These are phyloP conservation scores for Helminthosporium solani DNA, from an alignment of 2,329 filamentous ascomycete species.

Conservation along the genomic window DNA sequence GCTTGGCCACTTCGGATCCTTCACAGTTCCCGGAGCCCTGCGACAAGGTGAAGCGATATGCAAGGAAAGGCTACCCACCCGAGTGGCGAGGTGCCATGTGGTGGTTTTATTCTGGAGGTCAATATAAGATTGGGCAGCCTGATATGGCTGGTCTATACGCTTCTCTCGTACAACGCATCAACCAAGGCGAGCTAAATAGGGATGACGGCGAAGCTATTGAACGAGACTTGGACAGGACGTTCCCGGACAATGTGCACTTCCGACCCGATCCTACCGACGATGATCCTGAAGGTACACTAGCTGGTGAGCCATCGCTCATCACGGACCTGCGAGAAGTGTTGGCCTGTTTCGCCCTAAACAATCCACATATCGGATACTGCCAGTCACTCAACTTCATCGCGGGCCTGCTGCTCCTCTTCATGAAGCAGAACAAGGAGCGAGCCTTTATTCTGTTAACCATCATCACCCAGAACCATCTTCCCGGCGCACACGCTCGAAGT, in stretches of 20 bases:
- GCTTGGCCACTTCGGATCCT: constrained; percentile 69
- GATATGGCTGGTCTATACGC: constrained; percentile 68
- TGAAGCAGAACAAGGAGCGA: constrained; percentile 79
- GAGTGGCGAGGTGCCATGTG: constrained; percentile 94
- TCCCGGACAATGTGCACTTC: constrained; percentile 90
- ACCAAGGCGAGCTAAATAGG: constrained; percentile 61
- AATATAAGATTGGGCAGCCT: constrained; percentile 73
- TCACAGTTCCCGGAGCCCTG: constrained; percentile 77
- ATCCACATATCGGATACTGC: constrained; percentile 90
- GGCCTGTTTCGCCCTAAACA: constrained; percentile 86
- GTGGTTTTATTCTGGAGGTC: constrained; percentile 94
- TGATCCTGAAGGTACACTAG: constrained; percentile 25
- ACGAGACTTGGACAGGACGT: constrained; percentile 88
- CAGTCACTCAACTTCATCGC: constrained; percentile 95
- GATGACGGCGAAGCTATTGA: constrained; percentile 89
- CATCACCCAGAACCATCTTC: constrained; percentile 83
- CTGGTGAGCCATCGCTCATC: constrained; percentile 73
- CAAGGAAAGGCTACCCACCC: constrained; percentile 89
- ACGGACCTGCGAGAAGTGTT: constrained; percentile 79
- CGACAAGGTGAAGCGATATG: constrained; percentile 82
- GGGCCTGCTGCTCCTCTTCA: constrained; percentile 83
- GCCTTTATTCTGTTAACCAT: constrained; percentile 92
- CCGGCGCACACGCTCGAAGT: constrained; percentile 86
- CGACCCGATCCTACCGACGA: constrained; percentile 59
- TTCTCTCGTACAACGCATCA: constrained; percentile 65